Base-by-base conservation (phyloP, 176 grass and related monocot species). In the Aegilops sharonensis region DNA sequence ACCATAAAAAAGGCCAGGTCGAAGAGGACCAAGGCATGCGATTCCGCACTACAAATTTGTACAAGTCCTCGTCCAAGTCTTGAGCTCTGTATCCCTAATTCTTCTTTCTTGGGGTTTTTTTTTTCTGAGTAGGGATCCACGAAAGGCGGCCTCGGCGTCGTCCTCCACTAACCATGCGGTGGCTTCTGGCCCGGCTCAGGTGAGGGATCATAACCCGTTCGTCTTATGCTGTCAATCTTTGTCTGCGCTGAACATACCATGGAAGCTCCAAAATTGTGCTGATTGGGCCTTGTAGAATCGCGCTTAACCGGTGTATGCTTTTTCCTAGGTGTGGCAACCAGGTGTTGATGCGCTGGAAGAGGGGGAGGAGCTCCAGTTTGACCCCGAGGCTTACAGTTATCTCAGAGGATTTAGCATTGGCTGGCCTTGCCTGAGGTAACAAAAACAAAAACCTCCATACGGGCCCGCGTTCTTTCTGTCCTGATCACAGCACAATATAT, bases 351-450 rank as follows among this genome's bases (percentile, higher is more conserved):
- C 68, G 39, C 39, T 98, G 60, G 96, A 98, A 85, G 96, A 94
- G 12, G 96, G 96, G 29, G 96, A 98, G 85, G 96, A 98, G 69
- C 93, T 94, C 39, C 93, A 95, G 56, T 98, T 98, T 85, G 96
- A 98, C 86, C 96, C 90, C 30, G 79, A 91, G 47, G 90, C 91
- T 11, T 98, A 98, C 86, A 95, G 95, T 79, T 95, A 91, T 76
- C 90, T 98, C 70, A 70, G 87, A 79, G 96, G 84, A 29, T 94
- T 98, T 57, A 81, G 84, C 85, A 88, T 94, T 82, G 91, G 91
- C 6, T 95, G 96, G 96, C 90, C 91, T 30, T 98, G 91, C 88
- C 85, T 94, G 85, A 98, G 96, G 93, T 98, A 81, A 30, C 50
- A 17, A 18, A 54, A 54, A 6, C 50, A 54, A 17, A 18, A 50